These are phyloP conservation scores for Calonectria hawksworthii DNA, from an alignment of 2,329 filamentous ascomycete species.

Conservation along the genomic window DNA sequence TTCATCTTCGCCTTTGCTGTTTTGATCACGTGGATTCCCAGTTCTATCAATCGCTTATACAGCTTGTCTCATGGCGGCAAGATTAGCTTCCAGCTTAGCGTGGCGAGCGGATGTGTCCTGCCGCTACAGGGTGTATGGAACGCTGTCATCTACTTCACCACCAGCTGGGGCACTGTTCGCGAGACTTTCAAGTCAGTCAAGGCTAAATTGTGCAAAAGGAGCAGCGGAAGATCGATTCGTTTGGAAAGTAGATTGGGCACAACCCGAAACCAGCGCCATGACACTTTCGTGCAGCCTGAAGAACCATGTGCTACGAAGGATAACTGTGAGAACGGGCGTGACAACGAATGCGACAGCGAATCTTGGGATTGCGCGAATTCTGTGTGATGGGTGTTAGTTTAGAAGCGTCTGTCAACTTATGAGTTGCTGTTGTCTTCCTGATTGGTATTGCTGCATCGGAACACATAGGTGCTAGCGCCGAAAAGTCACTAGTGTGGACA, in stretches of 20 bases:
- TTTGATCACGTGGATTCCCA: conserved; percentile 73
- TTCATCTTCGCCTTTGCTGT: conserved; percentile 73
- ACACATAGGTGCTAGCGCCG: neutral
- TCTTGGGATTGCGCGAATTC: conserved; percentile 8
- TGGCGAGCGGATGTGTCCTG: conserved; percentile 78
- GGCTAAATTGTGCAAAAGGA: conserved; percentile 24
- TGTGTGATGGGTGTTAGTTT: neutral
- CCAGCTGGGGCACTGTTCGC: conserved; percentile 63
- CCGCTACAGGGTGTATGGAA: conserved; percentile 88
- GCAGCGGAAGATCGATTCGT: conserved; percentile 34
- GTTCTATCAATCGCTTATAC: conserved; percentile 81
- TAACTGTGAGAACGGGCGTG: neutral
- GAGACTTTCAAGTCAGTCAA: conserved; percentile 43
- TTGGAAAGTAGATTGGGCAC: conserved; percentile 46
- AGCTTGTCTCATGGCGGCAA: conserved; percentile 66
- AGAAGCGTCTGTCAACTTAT: neutral
- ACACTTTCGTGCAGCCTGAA: conserved; percentile 39
- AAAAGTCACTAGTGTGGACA: neutral
- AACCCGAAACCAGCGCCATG: conserved; percentile 34
- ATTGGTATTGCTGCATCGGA: neutral
- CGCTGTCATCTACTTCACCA: conserved; percentile 79
- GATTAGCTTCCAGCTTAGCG: conserved; percentile 74
- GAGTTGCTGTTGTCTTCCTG: neutral
- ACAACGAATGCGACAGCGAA: conserved; percentile 14
- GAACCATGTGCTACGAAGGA: conserved; percentile 5